These are phyloP conservation scores for Massarina eburnea DNA, from an alignment of 2,329 filamentous ascomycete species.

Conservation along the genomic window DNA sequence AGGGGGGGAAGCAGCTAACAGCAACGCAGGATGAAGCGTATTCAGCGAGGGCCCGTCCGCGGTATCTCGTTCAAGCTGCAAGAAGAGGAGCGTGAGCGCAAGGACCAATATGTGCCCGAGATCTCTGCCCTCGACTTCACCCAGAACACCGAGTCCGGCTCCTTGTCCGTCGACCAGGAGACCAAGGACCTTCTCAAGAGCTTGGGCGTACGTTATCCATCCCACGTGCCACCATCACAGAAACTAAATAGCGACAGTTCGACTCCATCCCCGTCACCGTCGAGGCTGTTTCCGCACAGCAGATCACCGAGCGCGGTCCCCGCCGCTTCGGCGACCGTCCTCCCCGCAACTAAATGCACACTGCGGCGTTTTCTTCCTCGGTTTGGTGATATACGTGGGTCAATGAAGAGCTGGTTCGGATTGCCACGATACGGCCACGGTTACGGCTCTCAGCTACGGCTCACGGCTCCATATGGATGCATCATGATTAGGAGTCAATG, in stretches of 20 bases:
- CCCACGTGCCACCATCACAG: background rate
- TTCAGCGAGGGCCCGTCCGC: slow-evolving; percentile 97
- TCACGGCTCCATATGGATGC: slow-evolving; percentile 55
- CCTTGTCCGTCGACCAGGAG: slow-evolving; percentile 93
- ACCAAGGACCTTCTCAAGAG: slow-evolving; percentile 99
- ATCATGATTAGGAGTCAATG: slow-evolving; percentile 72
- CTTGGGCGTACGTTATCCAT: slow-evolving; percentile 78
- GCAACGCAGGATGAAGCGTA: slow-evolving; percentile 87
- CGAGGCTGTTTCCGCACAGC: slow-evolving; percentile 83
- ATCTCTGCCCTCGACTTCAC: slow-evolving; percentile 97
- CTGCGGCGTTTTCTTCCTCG: slow-evolving; percentile 54
- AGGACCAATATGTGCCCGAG: slow-evolving; percentile 99
- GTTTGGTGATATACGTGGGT: slow-evolving; percentile 50
- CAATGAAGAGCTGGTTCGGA: slow-evolving; percentile 97
- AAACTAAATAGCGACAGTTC: slow-evolving; percentile 63
- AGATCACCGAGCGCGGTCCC: slow-evolving; percentile 73
- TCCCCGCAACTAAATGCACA: slow-evolving; percentile 34
- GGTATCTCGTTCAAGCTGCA: slow-evolving; percentile 99
- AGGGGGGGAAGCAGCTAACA: slow-evolving; percentile 62
- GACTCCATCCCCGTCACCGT: slow-evolving; percentile 97
- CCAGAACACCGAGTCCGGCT: slow-evolving; percentile 88
- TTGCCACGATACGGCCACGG: slow-evolving; percentile 68
- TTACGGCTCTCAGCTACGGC: too few species aligned
- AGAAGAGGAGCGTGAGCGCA: slow-evolving; percentile 99
- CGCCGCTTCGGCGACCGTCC: slow-evolving; percentile 73